A percentile compares a stretch with the other conserved stretches of the same genome.
These are phyloP conservation scores for Colletotrichum sp. DNA, from an alignment of 2,329 filamentous ascomycete genomes.

Conservation along the genomic window DNA sequence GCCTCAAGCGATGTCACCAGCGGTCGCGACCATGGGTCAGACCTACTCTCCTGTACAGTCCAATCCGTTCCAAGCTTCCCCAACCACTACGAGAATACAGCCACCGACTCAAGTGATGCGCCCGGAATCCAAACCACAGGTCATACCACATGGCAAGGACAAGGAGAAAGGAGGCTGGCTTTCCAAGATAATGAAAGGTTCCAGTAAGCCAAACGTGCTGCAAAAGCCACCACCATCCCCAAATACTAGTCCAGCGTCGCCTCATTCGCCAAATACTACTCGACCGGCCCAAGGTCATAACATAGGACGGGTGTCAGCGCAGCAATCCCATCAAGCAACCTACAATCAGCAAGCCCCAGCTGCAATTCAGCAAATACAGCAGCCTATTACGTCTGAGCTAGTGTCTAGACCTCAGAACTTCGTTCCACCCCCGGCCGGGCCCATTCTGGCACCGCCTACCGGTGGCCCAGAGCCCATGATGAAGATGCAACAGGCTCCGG, in stretches of 20 bases:
- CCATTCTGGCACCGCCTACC: not conserved
- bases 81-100: not conserved
- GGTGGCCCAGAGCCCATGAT: not conserved
- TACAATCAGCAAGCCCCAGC: not conserved
- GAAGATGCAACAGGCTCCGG: not conserved
- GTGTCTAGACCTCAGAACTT: not conserved
- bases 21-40: not conserved
- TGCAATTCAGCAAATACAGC: not conserved
- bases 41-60: not conserved
- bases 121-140: not conserved
- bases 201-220: not conserved
- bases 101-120: not conserved
- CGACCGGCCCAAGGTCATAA: not conserved
- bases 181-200: constrained; percentile 19
- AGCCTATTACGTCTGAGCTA: not conserved
- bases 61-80: not conserved
- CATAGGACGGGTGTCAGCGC: not conserved
- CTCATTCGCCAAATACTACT: not conserved
- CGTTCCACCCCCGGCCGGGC: not conserved
- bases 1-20: not conserved
- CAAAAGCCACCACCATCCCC: constrained; percentile 7
- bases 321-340: not conserved
- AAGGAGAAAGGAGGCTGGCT: constrained; percentile 23
- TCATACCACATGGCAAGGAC: not conserved
- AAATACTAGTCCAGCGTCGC: not conserved